Evolutionary conservation across 2,329 filamentous ascomycete species (phyloP).

Genomic region (Cadophora luteo-olivacea): DNA sequence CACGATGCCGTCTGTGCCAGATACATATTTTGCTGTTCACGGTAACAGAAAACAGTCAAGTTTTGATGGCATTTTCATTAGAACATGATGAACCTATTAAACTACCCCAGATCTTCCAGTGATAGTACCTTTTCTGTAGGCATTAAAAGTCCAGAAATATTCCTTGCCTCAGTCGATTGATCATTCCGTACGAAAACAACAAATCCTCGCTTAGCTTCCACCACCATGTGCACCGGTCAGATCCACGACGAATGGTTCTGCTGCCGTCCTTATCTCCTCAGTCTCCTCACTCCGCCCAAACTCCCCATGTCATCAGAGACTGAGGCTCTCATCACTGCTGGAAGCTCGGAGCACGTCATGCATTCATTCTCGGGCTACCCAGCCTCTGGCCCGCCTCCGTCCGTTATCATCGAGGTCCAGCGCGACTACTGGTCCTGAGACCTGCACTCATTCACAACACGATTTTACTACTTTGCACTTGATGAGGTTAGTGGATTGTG

Average conservation of each 20-base stretch:
- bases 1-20: not conserved
- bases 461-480: not conserved
- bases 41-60: too few species aligned
- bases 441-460: not conserved
- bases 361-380: not conserved
- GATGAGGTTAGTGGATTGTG: not conserved
- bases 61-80: too few species aligned
- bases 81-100: too few species aligned
- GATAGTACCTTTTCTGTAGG: not conserved
- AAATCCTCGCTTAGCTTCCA: slow-evolving; percentile 1
- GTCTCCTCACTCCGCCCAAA: not conserved
- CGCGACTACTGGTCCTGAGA: not conserved
- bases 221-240: not conserved
- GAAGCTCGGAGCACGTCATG: not conserved
- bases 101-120: not conserved
- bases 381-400: not conserved
- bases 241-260: slow-evolving; percentile 5
- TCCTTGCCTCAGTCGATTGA: too few species aligned
- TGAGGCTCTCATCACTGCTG: not conserved
- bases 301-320: not conserved
- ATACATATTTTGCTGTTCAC: not conserved
- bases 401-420: not conserved
- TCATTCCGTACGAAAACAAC: not conserved
- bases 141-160: not conserved
- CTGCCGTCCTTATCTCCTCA: slow-evolving; percentile 1